These are phyloP conservation scores for Tephrocybe sp. DNA, from an alignment of 768 basidiomycete genomes.

Conservation along the genomic window DNA sequence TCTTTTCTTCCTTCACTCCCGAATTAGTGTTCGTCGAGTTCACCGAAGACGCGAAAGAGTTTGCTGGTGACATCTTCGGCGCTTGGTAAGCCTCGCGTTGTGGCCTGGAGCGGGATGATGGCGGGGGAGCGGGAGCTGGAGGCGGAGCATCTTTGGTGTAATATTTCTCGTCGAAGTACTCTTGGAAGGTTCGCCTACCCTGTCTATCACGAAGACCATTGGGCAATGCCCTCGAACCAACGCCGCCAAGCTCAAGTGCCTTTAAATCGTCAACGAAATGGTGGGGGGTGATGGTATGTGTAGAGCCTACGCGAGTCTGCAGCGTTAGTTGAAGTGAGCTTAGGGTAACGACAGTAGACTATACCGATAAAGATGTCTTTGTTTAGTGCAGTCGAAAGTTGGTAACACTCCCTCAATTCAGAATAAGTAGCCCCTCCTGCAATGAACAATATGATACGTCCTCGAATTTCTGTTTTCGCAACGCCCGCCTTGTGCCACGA, in stretches of 20 bases:
- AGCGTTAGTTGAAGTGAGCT: background rate
- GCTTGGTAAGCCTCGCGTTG: constrained; percentile 24
- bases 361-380: constrained; percentile 92
- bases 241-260: constrained; percentile 82
- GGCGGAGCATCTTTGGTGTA: constrained; percentile 62
- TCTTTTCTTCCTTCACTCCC: constrained; percentile 51
- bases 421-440: constrained; percentile 97
- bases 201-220: constrained; percentile 60
- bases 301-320: constrained; percentile 64
- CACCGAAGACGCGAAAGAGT: constrained; percentile 46
- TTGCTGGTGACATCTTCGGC: constrained; percentile 49
- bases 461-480: constrained; percentile 50
- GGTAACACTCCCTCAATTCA: constrained; percentile 87
- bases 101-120: constrained; percentile 32
- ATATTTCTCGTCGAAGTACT: constrained; percentile 79
- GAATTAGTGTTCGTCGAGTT: constrained; percentile 29
- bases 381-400: constrained; percentile 67
- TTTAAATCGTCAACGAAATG: constrained; percentile 86
- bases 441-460: constrained; percentile 85
- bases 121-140: constrained; percentile 37
- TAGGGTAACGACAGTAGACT: background rate
- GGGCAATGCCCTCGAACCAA: constrained; percentile 70
- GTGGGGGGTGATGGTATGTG: constrained; percentile 80
- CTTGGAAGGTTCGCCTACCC: constrained; percentile 57
- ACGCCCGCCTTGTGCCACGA: constrained; percentile 80